A percentile compares a stretch with the other conserved stretches of the same genome.
These are phyloP conservation scores for Suillus weaverae DNA, from an alignment of 768 basidiomycete species.

Conservation along the genomic window DNA sequence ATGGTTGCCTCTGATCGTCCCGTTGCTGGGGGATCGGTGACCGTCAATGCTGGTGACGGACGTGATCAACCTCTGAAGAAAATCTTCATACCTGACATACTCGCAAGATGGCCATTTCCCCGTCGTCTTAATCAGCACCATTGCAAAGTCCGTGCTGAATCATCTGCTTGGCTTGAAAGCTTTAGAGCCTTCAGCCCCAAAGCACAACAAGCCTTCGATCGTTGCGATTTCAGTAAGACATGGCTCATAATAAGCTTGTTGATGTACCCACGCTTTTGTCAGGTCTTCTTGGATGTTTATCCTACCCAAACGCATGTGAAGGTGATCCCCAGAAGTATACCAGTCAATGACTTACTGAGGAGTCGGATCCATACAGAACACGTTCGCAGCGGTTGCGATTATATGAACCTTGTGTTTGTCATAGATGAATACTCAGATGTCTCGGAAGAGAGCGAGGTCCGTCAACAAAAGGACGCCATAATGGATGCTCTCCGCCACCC, in stretches of 20 bases:
- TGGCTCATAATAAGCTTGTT: not conserved
- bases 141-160: not conserved
- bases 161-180: not conserved
- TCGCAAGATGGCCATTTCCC: not conserved
- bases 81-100: not conserved
- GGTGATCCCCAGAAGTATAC: not conserved
- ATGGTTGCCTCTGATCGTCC: no score
- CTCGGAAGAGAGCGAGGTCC: not conserved
- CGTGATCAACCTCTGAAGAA: not conserved
- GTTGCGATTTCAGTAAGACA: not conserved
- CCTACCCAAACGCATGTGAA: not conserved
- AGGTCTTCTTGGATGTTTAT: not conserved
- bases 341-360: not conserved
- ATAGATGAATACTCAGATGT: conserved; percentile 34
- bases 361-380: conserved; percentile 16
- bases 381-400: conserved; percentile 28
- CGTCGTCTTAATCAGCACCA: not conserved
- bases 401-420: conserved; percentile 33
- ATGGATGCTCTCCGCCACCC: conserved; percentile 13
- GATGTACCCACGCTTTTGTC: not conserved
- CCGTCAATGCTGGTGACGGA: not conserved
- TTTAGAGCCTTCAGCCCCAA: not conserved
- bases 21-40: no score
- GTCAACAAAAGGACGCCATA: conserved; percentile 6
- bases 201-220: not conserved